A percentile compares a stretch with the other conserved stretches of the same genome.
phyloP scores from a whole-genome alignment of 805 yeast species.

The Starmerella scarabaei region DNA sequence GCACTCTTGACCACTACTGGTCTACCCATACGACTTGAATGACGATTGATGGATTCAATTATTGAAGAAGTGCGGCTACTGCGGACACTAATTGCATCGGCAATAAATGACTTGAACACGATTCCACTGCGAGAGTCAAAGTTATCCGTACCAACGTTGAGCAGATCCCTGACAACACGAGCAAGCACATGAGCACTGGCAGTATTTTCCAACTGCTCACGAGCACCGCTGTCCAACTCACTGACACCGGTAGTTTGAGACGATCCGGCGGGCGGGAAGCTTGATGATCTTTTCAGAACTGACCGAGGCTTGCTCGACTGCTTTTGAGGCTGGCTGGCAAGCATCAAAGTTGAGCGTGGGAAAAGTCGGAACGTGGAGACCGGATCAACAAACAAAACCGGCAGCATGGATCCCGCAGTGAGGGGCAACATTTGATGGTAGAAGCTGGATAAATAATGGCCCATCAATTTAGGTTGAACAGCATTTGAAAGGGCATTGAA shows the following conservation, averaged over 20 bases:
- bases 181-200: slow-evolving; percentile 36
- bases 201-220: slow-evolving; percentile 26
- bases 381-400: slow-evolving; percentile 49
- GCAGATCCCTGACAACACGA: slow-evolving; percentile 46
- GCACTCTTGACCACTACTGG: slow-evolving; percentile 52
- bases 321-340: slow-evolving; percentile 39
- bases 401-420: slow-evolving; percentile 48
- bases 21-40: slow-evolving; percentile 4
- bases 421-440: slow-evolving; percentile 42
- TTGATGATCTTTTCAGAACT: slow-evolving; percentile 23
- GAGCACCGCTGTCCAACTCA: slow-evolving; percentile 33
- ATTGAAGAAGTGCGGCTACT: slow-evolving; percentile 29
- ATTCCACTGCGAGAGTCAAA: slow-evolving; percentile 44
- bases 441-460: slow-evolving; percentile 34
- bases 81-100: slow-evolving; percentile 26
- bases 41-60: slow-evolving; percentile 35
- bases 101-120: slow-evolving; percentile 43
- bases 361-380: slow-evolving; percentile 46
- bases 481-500: slow-evolving; percentile 34
- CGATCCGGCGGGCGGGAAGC: slow-evolving; percentile 27
- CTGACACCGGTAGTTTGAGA: slow-evolving; percentile 34
- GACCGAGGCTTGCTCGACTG: slow-evolving; percentile 4
- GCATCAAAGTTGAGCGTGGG: slow-evolving; percentile 34
- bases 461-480: slow-evolving; percentile 48
- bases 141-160: slow-evolving; percentile 46